Percentiles rank a stretch among this genome's conserved stretches.
Evolutionary conservation across 495 filamentous ascomycete genomes (phyloP).

Genomic region (Poronia punctata): DNA sequence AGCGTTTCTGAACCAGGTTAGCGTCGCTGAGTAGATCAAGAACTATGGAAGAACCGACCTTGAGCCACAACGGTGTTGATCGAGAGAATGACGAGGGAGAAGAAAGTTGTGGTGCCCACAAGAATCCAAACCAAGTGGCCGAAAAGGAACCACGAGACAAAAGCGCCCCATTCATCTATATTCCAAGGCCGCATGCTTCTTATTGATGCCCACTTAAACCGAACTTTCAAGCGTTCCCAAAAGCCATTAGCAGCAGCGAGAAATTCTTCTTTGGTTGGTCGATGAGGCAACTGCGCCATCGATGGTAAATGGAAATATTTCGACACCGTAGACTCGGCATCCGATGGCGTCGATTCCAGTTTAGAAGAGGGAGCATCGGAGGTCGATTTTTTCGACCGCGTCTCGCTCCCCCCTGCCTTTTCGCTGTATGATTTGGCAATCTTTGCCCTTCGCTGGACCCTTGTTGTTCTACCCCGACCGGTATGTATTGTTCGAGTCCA

Average conservation of each 20-base stretch:
- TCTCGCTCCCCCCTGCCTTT: slow-evolving; percentile 6
- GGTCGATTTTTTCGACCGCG: slow-evolving; percentile 13
- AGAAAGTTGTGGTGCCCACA: slow-evolving; percentile 93
- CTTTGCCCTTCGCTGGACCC: slow-evolving; percentile 30
- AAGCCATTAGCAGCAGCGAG: slow-evolving; percentile 88
- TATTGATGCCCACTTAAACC: slow-evolving; percentile 98
- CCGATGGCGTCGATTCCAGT: slow-evolving; percentile 13
- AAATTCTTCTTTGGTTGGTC: slow-evolving; percentile 89
- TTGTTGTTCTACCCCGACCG: slow-evolving; percentile 20
- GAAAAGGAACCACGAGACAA: slow-evolving; percentile 89
- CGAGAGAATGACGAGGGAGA: slow-evolving; percentile 78
- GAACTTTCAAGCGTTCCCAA: slow-evolving; percentile 81
- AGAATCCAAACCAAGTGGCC: slow-evolving; percentile 93
- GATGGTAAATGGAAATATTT: slow-evolving; percentile 59
- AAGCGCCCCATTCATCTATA: slow-evolving; percentile 86
- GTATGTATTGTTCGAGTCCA: slow-evolving; percentile 26
- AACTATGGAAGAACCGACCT: slow-evolving; percentile 42
- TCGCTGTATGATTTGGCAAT: slow-evolving; percentile 21
- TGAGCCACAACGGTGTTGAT: slow-evolving; percentile 97
- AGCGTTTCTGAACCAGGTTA: slow-evolving; percentile 61
- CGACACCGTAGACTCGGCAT: slow-evolving; percentile 36
- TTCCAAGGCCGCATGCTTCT: slow-evolving; percentile 93
- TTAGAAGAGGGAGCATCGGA: slow-evolving; percentile 9
- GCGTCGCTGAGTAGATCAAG: not conserved
- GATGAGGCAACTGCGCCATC: slow-evolving; percentile 62